Conservation (phyloP, 371 early-diverging fungal species). For the Zychaea mexicana region DNA sequence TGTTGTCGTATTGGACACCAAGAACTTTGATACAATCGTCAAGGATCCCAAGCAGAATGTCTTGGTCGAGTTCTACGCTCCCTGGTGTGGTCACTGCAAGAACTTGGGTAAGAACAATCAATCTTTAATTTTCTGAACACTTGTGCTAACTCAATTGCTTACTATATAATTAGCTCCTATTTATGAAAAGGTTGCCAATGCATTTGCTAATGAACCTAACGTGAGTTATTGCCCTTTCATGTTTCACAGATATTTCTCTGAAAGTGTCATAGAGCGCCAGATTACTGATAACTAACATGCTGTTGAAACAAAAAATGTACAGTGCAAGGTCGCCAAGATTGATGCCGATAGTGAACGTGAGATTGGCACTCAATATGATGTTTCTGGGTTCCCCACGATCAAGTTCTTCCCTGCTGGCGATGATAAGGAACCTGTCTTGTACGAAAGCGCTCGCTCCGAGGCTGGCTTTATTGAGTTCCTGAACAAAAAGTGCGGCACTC, state of each 20-base stretch:
- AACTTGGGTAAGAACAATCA: constrained; percentile 56
- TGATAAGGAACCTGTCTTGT: constrained; percentile 68
- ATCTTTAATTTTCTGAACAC: neutral
- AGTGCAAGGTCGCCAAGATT: constrained; percentile 87
- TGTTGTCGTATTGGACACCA: constrained; percentile 63
- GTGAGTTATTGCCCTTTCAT: too few relatives aligned
- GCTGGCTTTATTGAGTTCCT: constrained; percentile 85
- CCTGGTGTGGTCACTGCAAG: constrained; percentile 90
- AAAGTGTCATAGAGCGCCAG: too few relatives aligned
- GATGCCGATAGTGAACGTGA: constrained; percentile 76
- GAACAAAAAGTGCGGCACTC: constrained; percentile 86
- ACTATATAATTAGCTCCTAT: constrained; percentile 52
- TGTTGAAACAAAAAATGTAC: neutral
- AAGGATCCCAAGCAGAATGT: constrained; percentile 65
- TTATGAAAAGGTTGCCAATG: constrained; percentile 62
- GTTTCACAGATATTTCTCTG: neutral
- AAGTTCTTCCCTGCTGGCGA: constrained; percentile 84
- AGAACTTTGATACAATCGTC: constrained; percentile 71
- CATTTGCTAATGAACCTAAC: constrained; percentile 50
- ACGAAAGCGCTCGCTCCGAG: constrained; percentile 79
- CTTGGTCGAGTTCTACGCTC: constrained; percentile 85
- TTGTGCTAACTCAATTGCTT: neutral
- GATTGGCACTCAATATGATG: constrained; percentile 60
- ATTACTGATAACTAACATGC: too few relatives aligned
- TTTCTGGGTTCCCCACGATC: constrained; percentile 85